These are phyloP conservation scores for Eutypella sp. DNA, from an alignment of 2,329 filamentous ascomycete genomes.

Conservation along the genomic window DNA sequence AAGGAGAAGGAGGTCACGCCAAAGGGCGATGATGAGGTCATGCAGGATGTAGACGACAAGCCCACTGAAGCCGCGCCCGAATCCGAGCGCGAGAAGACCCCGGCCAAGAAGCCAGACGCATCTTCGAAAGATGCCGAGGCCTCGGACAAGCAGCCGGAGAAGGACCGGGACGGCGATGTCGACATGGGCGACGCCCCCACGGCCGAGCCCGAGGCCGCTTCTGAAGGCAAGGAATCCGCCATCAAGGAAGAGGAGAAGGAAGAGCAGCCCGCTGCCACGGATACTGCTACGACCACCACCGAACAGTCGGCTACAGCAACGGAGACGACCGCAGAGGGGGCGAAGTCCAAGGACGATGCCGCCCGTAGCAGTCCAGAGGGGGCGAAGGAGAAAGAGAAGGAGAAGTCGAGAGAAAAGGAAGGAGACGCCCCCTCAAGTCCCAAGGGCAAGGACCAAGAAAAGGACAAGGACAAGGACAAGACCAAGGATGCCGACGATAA, in stretches of 20 bases:
- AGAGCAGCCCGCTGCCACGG: constrained; percentile 27
- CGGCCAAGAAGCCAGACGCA: constrained; percentile 18
- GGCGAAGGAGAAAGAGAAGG: too few species aligned
- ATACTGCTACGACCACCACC: constrained; percentile 22
- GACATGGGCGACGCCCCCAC: constrained; percentile 41
- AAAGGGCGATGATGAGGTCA: constrained; percentile 20
- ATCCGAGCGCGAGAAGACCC: constrained; percentile 15
- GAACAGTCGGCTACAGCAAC: constrained; percentile 4
- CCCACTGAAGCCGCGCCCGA: constrained; percentile 12
- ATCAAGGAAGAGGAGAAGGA: constrained; percentile 39
- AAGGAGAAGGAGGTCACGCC: constrained; percentile 7
- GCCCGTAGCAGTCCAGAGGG: background rate
- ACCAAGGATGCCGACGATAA: too few species aligned
- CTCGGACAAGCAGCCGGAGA: constrained; percentile 24
- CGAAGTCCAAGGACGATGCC: background rate
- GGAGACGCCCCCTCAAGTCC: too few species aligned
- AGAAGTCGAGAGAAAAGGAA: too few species aligned
- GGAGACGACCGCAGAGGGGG: background rate
- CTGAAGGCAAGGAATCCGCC: constrained; percentile 8
- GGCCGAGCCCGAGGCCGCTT: constrained; percentile 21
- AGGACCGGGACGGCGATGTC: constrained; percentile 46
- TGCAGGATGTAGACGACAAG: constrained; percentile 18
- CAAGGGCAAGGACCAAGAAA: too few species aligned
- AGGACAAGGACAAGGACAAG: too few species aligned
- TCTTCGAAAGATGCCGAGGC: constrained; percentile 8